phyloP scores from a whole-genome alignment of 2,329 filamentous ascomycete species.

The Aspergillus sp. region DNA sequence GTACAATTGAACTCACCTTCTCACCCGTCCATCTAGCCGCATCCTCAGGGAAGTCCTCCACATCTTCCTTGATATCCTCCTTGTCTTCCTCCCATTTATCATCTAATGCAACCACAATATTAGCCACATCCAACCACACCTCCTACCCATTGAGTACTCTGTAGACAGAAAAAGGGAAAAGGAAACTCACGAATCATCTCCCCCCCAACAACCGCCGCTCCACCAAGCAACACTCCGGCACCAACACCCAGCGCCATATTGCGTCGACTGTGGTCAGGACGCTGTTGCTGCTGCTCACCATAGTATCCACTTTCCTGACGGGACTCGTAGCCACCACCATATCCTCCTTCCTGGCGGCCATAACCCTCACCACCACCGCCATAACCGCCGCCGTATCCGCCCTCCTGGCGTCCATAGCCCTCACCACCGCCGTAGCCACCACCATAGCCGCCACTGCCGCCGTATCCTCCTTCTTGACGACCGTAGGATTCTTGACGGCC shows the following conservation, averaged over 20 bases:
- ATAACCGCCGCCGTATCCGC: conserved; percentile 10
- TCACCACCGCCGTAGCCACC: background rate
- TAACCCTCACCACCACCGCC: conserved; percentile 18
- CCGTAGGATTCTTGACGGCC: no score
- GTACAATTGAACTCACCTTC: no score
- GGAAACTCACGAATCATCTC: conserved; percentile 42
- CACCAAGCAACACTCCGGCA: conserved; percentile 39
- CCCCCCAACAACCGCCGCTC: conserved; percentile 49
- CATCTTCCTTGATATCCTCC: conserved; percentile 34
- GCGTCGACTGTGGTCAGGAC: conserved; percentile 16
- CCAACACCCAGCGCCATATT: conserved; percentile 40
- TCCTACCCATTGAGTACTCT: no score
- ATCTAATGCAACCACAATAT: conserved; percentile 22
- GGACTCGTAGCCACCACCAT: conserved; percentile 22
- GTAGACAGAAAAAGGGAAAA: background rate
- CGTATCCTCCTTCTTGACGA: background rate
- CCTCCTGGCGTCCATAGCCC: conserved; percentile 18
- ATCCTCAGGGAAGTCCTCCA: conserved; percentile 47
- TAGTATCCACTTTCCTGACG: conserved; percentile 11
- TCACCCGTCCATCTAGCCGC: conserved; percentile 48
- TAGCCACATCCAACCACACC: no score
- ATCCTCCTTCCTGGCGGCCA: conserved; percentile 15
- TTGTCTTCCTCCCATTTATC: conserved; percentile 39
- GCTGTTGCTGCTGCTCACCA: conserved; percentile 21
- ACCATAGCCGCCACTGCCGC: background rate